A percentile compares a stretch with the other conserved stretches of the same genome.
Evolutionary conservation across 2,329 filamentous ascomycete species (phyloP).

Genomic region (Cryphonectria japonica): DNA sequence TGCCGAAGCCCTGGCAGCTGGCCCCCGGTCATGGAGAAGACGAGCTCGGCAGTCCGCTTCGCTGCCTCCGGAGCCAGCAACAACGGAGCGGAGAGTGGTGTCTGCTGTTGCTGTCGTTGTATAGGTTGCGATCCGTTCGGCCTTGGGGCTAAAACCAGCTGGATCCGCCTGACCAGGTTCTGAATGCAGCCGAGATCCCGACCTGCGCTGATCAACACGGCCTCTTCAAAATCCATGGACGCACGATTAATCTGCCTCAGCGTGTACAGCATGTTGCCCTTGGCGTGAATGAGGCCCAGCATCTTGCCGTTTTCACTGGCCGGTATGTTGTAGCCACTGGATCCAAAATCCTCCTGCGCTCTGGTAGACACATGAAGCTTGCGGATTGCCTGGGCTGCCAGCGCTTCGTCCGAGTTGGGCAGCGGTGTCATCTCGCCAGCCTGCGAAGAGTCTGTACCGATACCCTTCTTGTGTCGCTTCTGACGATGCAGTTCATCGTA

Average conservation of each 20-base stretch:
- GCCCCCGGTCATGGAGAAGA: conserved; percentile 73
- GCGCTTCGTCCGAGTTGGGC: conserved; percentile 32
- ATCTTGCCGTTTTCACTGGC: conserved; percentile 90
- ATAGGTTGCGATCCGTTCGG: conserved; percentile 37
- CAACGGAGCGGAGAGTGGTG: conserved; percentile 61
- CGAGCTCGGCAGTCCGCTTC: conserved; percentile 77
- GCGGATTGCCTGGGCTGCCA: conserved; percentile 30
- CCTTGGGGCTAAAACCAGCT: conserved; percentile 66
- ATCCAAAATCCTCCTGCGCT: conserved; percentile 59
- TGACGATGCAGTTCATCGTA: conserved; percentile 34
- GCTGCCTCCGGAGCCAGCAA: conserved; percentile 84
- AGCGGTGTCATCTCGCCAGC: conserved; percentile 29
- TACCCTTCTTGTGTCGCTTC: conserved; percentile 31
- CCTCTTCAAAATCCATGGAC: conserved; percentile 90
- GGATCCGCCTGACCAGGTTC: conserved; percentile 77
- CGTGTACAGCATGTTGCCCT: conserved; percentile 97
- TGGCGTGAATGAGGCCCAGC: conserved; percentile 91
- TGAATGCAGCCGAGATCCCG: conserved; percentile 71
- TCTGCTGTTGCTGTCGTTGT: conserved; percentile 18
- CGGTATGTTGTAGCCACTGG: conserved; percentile 83
- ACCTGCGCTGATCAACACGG: conserved; percentile 85
- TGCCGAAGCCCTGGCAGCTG: conserved; percentile 79
- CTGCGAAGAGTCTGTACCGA: conserved; percentile 31
- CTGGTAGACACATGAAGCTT: conserved; percentile 25
- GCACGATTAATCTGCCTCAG: conserved; percentile 80